phyloP scores from a whole-genome alignment of 2,329 filamentous ascomycete species.

The Hypoxylon sp. region DNA sequence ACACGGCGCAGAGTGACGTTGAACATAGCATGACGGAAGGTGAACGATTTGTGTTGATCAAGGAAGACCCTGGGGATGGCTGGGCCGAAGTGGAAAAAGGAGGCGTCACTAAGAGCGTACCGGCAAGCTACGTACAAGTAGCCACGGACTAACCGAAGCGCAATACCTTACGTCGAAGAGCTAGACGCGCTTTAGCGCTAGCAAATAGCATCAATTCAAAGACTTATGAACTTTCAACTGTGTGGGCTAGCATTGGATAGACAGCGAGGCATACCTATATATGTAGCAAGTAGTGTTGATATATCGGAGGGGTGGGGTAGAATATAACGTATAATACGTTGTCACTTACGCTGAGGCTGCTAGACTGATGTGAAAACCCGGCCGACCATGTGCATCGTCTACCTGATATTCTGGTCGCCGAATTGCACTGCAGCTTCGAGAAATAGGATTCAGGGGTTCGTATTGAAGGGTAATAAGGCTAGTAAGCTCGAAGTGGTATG shows the following conservation, averaged over 20 bases:
- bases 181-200: conserved; percentile 7
- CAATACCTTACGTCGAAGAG: conserved; percentile 6
- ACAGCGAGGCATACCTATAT: conserved; percentile 24
- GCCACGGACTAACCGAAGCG: conserved; percentile 41
- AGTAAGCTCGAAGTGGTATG: neutral
- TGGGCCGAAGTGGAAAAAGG: conserved; percentile 98
- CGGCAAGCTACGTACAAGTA: conserved; percentile 91
- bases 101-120: conserved; percentile 88
- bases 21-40: conserved; percentile 94
- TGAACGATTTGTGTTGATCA: conserved; percentile 91
- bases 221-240: conserved; percentile 1
- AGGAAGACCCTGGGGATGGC: conserved; percentile 89
- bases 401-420: neutral
- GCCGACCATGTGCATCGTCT: neutral
- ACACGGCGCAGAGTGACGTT: conserved; percentile 84
- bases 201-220: conserved; percentile 3
- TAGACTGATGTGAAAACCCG: neutral
- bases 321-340: conserved; percentile 19
- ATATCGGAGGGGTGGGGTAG: neutral
- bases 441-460: neutral
- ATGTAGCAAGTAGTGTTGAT: conserved; percentile 30
- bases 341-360: neutral
- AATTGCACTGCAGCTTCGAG: neutral
- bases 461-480: neutral
- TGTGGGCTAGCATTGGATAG: conserved; percentile 32